Evolutionary conservation across 2,329 filamentous ascomycete genomes (phyloP).

Genomic region (Fusarium multiceps): DNA sequence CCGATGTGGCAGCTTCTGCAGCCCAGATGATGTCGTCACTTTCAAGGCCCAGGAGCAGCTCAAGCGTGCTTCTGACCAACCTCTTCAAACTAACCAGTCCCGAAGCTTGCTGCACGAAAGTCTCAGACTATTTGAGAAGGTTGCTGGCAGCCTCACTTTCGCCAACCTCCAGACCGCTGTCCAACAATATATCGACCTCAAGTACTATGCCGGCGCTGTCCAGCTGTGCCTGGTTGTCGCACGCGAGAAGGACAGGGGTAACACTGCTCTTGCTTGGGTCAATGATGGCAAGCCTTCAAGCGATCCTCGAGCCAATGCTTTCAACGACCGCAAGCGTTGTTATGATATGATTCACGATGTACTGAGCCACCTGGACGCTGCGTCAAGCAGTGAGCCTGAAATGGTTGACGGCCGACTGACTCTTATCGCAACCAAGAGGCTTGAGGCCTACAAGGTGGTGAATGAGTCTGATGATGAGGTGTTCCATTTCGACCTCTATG

Average conservation of each 20-base stretch:
- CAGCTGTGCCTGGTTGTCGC: constrained; percentile 87
- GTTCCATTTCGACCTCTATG: constrained; percentile 96
- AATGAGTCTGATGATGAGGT: constrained; percentile 90
- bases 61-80: constrained; percentile 85
- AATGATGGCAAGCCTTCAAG: constrained; percentile 80
- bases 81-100: constrained; percentile 78
- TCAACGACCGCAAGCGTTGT: constrained; percentile 77
- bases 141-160: constrained; percentile 83
- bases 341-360: constrained; percentile 91
- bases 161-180: constrained; percentile 84
- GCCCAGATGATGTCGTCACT: constrained; percentile 94
- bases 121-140: constrained; percentile 86
- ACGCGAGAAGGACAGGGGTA: constrained; percentile 85
- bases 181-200: constrained; percentile 80
- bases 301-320: constrained; percentile 76
- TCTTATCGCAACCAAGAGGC: constrained; percentile 78
- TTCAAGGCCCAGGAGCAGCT: constrained; percentile 98
- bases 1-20: constrained; percentile 96
- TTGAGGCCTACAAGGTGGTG: constrained; percentile 91
- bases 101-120: constrained; percentile 89
- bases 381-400: constrained; percentile 75
- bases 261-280: constrained; percentile 85
- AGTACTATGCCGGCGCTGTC: constrained; percentile 95
- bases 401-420: constrained; percentile 82
- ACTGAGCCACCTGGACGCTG: constrained; percentile 79